These are phyloP conservation scores for Fraxinus angustifolia DNA, from an alignment of 305 asterid species.

Conservation along the genomic window DNA sequence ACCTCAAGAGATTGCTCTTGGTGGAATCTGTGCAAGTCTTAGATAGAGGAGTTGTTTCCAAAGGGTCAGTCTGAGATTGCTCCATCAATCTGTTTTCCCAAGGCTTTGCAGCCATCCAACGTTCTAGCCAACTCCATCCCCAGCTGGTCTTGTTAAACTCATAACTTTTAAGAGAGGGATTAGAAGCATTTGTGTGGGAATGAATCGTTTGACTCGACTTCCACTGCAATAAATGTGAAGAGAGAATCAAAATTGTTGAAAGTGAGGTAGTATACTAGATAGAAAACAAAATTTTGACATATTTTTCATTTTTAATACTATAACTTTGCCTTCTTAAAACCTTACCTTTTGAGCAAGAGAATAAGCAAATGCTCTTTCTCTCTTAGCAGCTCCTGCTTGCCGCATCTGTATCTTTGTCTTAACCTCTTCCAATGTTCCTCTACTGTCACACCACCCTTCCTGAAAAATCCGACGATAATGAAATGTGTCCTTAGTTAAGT, in stretches of 20 bases:
- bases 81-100: slow-evolving; percentile 92
- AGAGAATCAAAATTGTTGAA: background rate
- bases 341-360: slow-evolving; percentile 88
- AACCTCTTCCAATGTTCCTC: slow-evolving; percentile 74
- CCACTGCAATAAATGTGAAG: slow-evolving; percentile 41
- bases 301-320: background rate
- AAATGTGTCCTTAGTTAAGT: background rate
- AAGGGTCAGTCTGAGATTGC: slow-evolving; percentile 30
- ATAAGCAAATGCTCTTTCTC: slow-evolving; percentile 91
- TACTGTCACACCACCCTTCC: slow-evolving; percentile 96
- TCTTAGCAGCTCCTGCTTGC: slow-evolving; percentile 82
- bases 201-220: slow-evolving; percentile 46
- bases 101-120: slow-evolving; percentile 98
- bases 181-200: slow-evolving; percentile 35
- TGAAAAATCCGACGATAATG: slow-evolving; percentile 10
- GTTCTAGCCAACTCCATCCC: slow-evolving; percentile 97
- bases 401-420: slow-evolving; percentile 82
- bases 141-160: slow-evolving; percentile 51
- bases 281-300: background rate
- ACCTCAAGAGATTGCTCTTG: slow-evolving; percentile 30
- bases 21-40: slow-evolving; percentile 23
- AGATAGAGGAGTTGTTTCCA: slow-evolving; percentile 44
- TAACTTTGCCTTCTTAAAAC: slow-evolving; percentile 25
- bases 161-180: slow-evolving; percentile 37
- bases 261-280: background rate